Conservation (phyloP, 1,284 basidiomycete species). For the Microbotryomycetes sp. region DNA sequence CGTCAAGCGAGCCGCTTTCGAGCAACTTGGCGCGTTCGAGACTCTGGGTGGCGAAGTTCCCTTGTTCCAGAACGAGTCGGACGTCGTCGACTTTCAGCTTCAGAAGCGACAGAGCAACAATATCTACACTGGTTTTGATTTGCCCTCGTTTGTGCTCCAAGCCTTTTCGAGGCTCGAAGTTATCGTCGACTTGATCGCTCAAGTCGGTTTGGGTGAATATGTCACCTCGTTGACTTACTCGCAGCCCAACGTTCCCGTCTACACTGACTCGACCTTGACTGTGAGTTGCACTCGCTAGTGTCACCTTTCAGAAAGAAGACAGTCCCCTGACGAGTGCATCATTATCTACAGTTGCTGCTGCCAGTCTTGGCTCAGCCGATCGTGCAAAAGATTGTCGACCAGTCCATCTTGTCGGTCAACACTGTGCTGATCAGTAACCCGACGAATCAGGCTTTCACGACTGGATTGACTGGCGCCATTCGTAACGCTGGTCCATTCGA, state of each 20-base stretch:
- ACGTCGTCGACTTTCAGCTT: slow-evolving; percentile 29
- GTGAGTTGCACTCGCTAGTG: neutral
- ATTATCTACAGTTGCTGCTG: slow-evolving; percentile 57
- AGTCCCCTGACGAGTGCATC: neutral
- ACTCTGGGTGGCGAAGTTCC: slow-evolving; percentile 8
- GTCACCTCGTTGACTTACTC: slow-evolving; percentile 56
- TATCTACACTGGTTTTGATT: slow-evolving; percentile 53
- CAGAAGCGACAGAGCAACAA: slow-evolving; percentile 42
- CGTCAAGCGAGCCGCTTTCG: slow-evolving; percentile 20
- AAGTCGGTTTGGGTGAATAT: slow-evolving; percentile 61
- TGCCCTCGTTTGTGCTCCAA: slow-evolving; percentile 57
- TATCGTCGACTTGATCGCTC: slow-evolving; percentile 55
- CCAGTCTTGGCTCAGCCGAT: slow-evolving; percentile 67
- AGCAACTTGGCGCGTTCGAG: slow-evolving; percentile 25
- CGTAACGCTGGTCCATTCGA: slow-evolving; percentile 71
- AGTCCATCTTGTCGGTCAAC: slow-evolving; percentile 52
- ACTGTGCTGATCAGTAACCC: slow-evolving; percentile 55
- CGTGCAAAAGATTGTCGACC: slow-evolving; percentile 66
- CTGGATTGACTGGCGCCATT: slow-evolving; percentile 57
- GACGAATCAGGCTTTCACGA: slow-evolving; percentile 47
- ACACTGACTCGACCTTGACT: slow-evolving; percentile 14
- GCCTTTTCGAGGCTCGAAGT: slow-evolving; percentile 60
- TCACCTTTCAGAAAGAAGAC: neutral
- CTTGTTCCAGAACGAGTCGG: neutral
- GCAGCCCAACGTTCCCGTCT: slow-evolving; percentile 46